phyloP scores from a whole-genome alignment of 176 grass and related monocot species.

The Triticum dicoccoides region DNA sequence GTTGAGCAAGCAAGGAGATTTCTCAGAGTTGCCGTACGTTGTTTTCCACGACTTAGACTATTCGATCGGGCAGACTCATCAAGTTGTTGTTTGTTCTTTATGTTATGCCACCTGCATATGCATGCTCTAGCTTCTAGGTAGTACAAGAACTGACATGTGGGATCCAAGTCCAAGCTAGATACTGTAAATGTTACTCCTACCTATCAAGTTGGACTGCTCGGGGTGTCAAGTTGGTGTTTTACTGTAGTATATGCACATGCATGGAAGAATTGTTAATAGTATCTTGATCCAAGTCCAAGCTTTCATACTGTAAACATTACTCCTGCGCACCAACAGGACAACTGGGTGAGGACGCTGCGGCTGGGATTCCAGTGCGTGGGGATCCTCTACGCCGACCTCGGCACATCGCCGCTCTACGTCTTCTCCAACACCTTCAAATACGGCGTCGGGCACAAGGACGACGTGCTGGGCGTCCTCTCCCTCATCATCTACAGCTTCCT shows the following conservation, averaged over 20 bases:
- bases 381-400: constrained; percentile 60
- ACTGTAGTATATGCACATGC: not conserved
- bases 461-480: constrained; percentile 61
- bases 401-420: constrained; percentile 65
- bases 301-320: not conserved
- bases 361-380: constrained; percentile 72
- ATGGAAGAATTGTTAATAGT: too few relatives aligned
- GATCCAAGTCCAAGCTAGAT: not conserved
- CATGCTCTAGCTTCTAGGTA: not conserved
- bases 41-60: not conserved
- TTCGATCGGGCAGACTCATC: not conserved
- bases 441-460: constrained; percentile 27
- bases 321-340: constrained; percentile 17
- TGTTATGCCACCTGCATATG: not conserved
- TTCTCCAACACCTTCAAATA: constrained; percentile 60
- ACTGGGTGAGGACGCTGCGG: constrained; percentile 41
- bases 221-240: not conserved
- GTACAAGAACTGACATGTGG: not conserved
- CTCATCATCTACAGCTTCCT: constrained; percentile 64
- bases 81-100: not conserved
- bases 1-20: not conserved
- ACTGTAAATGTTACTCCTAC: not conserved
- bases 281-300: not conserved
- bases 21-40: not conserved
- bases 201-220: not conserved